These are phyloP conservation scores for Fusarium sp. DNA, from an alignment of 2,329 filamentous ascomycete species.

Conservation along the genomic window DNA sequence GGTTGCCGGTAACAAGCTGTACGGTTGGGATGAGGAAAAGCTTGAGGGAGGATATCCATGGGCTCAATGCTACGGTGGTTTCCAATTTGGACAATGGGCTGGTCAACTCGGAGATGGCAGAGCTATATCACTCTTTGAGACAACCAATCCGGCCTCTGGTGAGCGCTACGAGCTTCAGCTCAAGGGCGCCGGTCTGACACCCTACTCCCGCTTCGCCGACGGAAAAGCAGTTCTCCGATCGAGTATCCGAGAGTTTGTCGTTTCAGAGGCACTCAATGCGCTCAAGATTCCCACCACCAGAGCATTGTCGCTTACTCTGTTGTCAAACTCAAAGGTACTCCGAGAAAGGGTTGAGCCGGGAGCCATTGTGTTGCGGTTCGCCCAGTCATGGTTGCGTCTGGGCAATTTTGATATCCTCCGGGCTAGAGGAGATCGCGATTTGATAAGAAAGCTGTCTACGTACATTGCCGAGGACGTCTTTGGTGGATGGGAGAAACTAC, in stretches of 20 bases:
- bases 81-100: slow-evolving; percentile 85
- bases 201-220: slow-evolving; percentile 95
- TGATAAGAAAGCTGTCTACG: slow-evolving; percentile 76
- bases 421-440: slow-evolving; percentile 76
- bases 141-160: slow-evolving; percentile 75
- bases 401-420: slow-evolving; percentile 96
- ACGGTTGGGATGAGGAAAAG: slow-evolving; percentile 75
- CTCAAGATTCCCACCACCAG: slow-evolving; percentile 86
- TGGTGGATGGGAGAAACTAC: slow-evolving; percentile 84
- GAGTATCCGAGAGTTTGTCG: slow-evolving; percentile 92
- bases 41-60: slow-evolving; percentile 84
- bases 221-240: slow-evolving; percentile 92
- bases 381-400: slow-evolving; percentile 87
- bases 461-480: slow-evolving; percentile 91
- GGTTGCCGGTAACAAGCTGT: slow-evolving; percentile 82
- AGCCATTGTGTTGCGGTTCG: slow-evolving; percentile 91
- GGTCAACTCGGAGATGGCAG: slow-evolving; percentile 94
- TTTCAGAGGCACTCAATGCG: slow-evolving; percentile 87
- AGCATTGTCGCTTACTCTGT: slow-evolving; percentile 80
- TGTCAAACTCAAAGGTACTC: slow-evolving; percentile 74
- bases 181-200: slow-evolving; percentile 91
- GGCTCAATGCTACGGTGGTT: slow-evolving; percentile 97
- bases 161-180: slow-evolving; percentile 87
- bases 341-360: slow-evolving; percentile 87
- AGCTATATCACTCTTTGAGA: slow-evolving; percentile 93